phyloP scores from a whole-genome alignment of 805 yeast species.

The Lipomyces yamadae region DNA sequence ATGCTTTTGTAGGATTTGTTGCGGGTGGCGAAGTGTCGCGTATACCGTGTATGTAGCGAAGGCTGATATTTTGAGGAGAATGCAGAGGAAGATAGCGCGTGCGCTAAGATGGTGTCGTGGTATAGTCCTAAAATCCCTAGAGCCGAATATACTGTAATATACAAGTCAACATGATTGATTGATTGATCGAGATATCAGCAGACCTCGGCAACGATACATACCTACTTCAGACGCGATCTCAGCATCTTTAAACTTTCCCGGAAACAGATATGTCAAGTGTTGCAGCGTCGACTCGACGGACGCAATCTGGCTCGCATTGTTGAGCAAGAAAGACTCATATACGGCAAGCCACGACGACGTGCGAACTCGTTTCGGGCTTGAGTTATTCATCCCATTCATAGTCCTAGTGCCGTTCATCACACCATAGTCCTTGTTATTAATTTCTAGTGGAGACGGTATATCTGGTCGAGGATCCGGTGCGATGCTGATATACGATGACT shows the following conservation, averaged over 20 bases:
- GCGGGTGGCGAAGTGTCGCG: slow-evolving; percentile 37
- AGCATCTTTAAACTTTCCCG: slow-evolving; percentile 48
- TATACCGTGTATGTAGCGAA: slow-evolving; percentile 43
- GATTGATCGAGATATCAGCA: background rate
- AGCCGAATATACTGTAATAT: slow-evolving; percentile 39
- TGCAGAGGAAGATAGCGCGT: slow-evolving; percentile 37
- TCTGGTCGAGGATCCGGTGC: background rate
- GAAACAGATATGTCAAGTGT: slow-evolving; percentile 46
- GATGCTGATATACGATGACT: background rate
- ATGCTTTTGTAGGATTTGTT: slow-evolving; percentile 40
- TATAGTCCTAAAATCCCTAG: slow-evolving; percentile 47
- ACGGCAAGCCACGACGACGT: slow-evolving; percentile 40
- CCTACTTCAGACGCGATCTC: slow-evolving; percentile 48
- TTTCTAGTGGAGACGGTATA: background rate
- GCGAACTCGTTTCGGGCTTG: background rate
- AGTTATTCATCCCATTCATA: background rate
- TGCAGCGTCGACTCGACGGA: slow-evolving; percentile 47
- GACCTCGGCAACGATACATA: slow-evolving; percentile 19
- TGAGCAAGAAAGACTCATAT: slow-evolving; percentile 46
- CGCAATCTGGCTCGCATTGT: slow-evolving; percentile 47
- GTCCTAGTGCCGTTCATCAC: background rate
- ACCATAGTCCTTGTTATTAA: background rate
- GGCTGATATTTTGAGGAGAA: slow-evolving; percentile 26
- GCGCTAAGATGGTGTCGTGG: slow-evolving; percentile 47
- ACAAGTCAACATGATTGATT: background rate